Evolutionary conservation across 2,329 filamentous ascomycete species (phyloP), one percentile per base, ranked within the genome.

Genomic region (Gyromitra esculenta): DNA sequence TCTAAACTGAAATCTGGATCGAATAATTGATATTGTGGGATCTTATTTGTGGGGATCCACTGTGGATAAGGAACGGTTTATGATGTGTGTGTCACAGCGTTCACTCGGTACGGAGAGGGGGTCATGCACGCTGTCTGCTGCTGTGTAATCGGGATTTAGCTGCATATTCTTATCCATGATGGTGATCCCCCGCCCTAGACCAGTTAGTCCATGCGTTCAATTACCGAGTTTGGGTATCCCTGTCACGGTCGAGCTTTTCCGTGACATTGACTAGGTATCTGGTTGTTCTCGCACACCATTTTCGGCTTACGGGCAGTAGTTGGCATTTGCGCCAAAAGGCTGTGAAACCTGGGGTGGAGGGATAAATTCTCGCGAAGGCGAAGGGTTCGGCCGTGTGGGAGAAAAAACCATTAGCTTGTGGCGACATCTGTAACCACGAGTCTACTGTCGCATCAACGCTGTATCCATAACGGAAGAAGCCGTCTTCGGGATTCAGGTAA

Each of bases 91-190:
- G 9, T 21, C 25, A 9, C 9, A 31, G 11, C 25, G 25, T 54
- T 54, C 21, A 9, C 18, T n/a, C 18, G n/a, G 50, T 6, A 25
- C 13, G 18, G 18, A 1, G 21, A 5, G 25, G 25, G 25, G 25
- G 25, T 31, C 18, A 25, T 54, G 18, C 18, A 54, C 21, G 9
- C 9, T 5, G 48, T 52, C n/a, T 13, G 7, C 25, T 37, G 21
- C 39, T 13, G 66, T 59, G 52, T 68, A 37, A 69, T 59, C 18
- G 21, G 54, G 50, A 67, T 67, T 35, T 13, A 63, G 68, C 35
- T 56, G 62, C 50, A n/a, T 60, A 60, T 60, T 45, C 59, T 50
- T 60, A 69, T 69, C 67, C 68, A 71, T 71, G 68, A 11, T 13
- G 68, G 35, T 64, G 68, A 71, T 71, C 68, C 35, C 57, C 7